phyloP scores from a whole-genome alignment of 2,329 filamentous ascomycete species.

The Westerdykella sp. region DNA sequence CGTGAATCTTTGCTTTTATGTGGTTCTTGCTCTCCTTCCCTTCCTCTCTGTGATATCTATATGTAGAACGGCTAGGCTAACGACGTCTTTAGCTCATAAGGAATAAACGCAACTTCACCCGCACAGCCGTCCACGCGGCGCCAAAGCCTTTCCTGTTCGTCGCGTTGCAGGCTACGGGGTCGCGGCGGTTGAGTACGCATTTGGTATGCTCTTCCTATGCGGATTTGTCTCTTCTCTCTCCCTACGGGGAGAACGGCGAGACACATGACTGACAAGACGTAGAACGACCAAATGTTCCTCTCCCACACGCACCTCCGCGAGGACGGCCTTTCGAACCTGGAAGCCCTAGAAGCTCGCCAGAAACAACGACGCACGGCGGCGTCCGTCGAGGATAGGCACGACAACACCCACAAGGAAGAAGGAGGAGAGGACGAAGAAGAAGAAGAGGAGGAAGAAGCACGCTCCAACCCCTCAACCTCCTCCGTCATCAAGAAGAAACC shows the following conservation, averaged over 20 bases:
- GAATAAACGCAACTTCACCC: constrained; percentile 69
- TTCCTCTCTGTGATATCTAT: neutral
- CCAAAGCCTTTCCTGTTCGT: constrained; percentile 77
- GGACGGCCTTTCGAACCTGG: constrained; percentile 69
- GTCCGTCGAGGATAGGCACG: too few species aligned
- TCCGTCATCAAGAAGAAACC: neutral
- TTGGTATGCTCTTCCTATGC: constrained; percentile 24
- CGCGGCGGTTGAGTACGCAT: constrained; percentile 37
- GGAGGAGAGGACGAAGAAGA: too few species aligned
- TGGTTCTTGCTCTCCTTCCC: neutral
- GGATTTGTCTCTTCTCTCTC: neutral
- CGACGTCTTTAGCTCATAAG: constrained; percentile 63
- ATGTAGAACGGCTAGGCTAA: neutral
- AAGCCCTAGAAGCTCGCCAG: constrained; percentile 44
- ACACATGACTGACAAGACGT: constrained; percentile 44
- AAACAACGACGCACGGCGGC: constrained; percentile 3
- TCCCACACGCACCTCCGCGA: constrained; percentile 73
- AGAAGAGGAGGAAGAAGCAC: neutral
- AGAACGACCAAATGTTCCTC: constrained; percentile 82
- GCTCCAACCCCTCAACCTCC: neutral
- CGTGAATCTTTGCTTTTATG: neutral
- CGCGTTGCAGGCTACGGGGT: constrained; percentile 54
- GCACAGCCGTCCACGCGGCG: constrained; percentile 64
- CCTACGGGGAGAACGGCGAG: constrained; percentile 13
- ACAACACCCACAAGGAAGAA: too few species aligned